These are phyloP conservation scores for Didymella keratinophila DNA, from an alignment of 2,329 filamentous ascomycete genomes.

Conservation along the genomic window DNA sequence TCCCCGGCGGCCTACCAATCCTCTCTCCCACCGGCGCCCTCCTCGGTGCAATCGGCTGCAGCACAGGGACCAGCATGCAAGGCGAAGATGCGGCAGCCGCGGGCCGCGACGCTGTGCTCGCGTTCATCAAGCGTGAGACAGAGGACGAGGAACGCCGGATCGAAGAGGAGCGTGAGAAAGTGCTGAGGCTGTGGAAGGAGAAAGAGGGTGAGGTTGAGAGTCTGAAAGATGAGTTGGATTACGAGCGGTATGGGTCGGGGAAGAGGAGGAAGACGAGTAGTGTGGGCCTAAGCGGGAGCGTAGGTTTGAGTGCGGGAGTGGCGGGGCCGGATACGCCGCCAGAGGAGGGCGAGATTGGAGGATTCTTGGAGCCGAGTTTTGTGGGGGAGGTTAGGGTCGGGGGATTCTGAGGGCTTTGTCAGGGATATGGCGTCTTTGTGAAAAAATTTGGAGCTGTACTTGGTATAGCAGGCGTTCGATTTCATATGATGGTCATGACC, in stretches of 20 bases:
- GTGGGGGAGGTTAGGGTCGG: conserved; percentile 31
- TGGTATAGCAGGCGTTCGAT: not conserved
- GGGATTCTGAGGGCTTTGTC: conserved; percentile 4
- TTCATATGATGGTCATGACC: not conserved
- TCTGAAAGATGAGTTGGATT: conserved; percentile 31
- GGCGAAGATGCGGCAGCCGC: conserved; percentile 60
- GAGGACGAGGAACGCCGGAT: conserved; percentile 28
- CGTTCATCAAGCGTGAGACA: conserved; percentile 33
- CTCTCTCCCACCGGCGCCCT: conserved; percentile 55
- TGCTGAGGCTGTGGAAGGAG: conserved; percentile 34
- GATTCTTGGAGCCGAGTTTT: conserved; percentile 28
- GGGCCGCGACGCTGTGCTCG: conserved; percentile 58
- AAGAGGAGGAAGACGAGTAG: conserved; percentile 32
- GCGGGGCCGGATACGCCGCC: conserved; percentile 32
- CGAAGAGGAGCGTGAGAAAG: conserved; percentile 31
- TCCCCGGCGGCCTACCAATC: conserved; percentile 62
- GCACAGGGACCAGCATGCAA: conserved; percentile 62
- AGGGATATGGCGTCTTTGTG: too few relatives aligned
- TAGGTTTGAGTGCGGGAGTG: not conserved
- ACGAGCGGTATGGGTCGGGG: conserved; percentile 6
- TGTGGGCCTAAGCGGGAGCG: conserved; percentile 14
- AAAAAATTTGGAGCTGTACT: not conserved
- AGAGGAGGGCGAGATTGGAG: conserved; percentile 30
- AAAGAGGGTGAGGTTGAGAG: conserved; percentile 33
- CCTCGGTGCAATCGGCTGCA: conserved; percentile 62